phyloP scores from a whole-genome alignment of 257 asterid species.

The Orobanche coerulescens region DNA sequence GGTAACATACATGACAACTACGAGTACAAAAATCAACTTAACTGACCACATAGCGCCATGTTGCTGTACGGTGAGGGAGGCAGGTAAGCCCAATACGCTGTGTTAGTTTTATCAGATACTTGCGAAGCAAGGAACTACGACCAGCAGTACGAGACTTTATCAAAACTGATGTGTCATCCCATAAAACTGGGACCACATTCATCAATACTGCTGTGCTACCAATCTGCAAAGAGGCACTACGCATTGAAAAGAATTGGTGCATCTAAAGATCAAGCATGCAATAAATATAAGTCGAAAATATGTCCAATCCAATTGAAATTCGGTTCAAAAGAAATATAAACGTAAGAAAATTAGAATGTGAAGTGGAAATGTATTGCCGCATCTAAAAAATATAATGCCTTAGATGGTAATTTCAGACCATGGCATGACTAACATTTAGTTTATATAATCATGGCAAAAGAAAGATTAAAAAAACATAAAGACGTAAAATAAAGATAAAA shows the following conservation, averaged over 20 bases:
- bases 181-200: constrained; percentile 57
- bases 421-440: background rate
- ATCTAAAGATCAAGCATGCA: background rate
- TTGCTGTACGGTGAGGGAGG: constrained; percentile 69
- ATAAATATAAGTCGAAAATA: background rate
- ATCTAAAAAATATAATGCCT: background rate
- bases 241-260: constrained; percentile 10
- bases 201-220: constrained; percentile 66
- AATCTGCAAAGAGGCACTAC: constrained; percentile 40
- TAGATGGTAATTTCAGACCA: background rate
- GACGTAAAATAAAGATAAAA: background rate
- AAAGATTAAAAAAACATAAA: background rate
- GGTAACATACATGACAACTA: constrained; percentile 6
- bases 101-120: constrained; percentile 74
- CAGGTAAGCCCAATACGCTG: constrained; percentile 81
- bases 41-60: constrained; percentile 94
- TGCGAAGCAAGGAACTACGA: constrained; percentile 89
- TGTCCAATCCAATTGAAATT: background rate
- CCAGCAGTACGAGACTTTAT: constrained; percentile 62
- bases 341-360: background rate
- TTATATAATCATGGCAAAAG: background rate
- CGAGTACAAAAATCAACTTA: constrained; percentile 9
- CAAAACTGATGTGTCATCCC: constrained; percentile 61
- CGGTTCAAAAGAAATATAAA: background rate
- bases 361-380: background rate